Base-by-base conservation (phyloP, 2,329 filamentous ascomycete species). In the Alternaria longipes region DNA sequence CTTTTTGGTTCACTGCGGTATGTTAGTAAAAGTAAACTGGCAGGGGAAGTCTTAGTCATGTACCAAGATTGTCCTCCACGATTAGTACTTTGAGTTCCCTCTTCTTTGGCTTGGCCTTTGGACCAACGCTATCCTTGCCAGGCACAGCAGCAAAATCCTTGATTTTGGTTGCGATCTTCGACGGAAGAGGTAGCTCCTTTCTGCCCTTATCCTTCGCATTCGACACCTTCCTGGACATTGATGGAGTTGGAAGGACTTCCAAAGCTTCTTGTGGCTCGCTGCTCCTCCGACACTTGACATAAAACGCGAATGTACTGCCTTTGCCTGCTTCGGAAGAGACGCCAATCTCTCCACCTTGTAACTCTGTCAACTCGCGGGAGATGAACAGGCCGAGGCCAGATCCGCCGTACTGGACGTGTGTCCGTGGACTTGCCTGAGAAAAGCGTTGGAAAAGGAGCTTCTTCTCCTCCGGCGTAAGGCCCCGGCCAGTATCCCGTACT, bases 311-410 rank as follows among this genome's bases (percentile, higher is more conserved):
- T 0, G 87, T 91, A 76, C 89, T 91, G 40, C 91, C 91, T 38
- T 87, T 82, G 12, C 89, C 90, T 59, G 87, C 85, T 62, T 86
- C 81, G 0, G 89, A 91, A 2, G 85, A 84, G 3, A 94, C 89
- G 2, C 91, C 91, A 47, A 95, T 93, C 62, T 91, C 89, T 4
- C 92, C 92, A 20, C 91, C 91, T 74, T 94, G 91, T 11, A 94
- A 81, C 73, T 94, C 91, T 0, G 91, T 92, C n/a, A 95, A 83
- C 56, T 91, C 87, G 24, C 91, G 85, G 38, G 89, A 91, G 65
- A 94, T 94, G 76, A 93, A 94, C 0, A 94, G 82, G 0, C 92
- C 92, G 1, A 95, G 83, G 0, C 92, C 92, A 0, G 89, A 91
- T 0, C 92, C 92, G 22, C 91, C 92, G 66, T 94, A 93, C 67